A percentile compares a stretch with the other conserved stretches of the same genome.
phyloP scores from a whole-genome alignment of 2,329 filamentous ascomycete species.

The Stachybotrys elegans region DNA sequence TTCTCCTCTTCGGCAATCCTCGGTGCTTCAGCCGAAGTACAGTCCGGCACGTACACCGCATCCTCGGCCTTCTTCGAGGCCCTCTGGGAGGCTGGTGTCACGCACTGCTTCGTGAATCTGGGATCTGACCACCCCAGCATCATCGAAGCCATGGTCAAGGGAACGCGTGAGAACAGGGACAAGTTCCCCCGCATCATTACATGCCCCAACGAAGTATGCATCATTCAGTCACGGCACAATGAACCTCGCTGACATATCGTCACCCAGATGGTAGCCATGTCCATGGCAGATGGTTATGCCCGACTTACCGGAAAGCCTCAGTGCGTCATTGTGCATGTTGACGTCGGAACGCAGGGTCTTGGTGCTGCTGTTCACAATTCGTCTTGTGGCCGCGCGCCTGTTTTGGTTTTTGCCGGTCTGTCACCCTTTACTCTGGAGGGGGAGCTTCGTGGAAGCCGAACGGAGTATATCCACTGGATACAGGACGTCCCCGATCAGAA shows the following conservation, averaged over 20 bases:
- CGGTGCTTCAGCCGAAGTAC: too few relatives aligned
- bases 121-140: conserved; percentile 72
- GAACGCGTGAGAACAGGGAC: conserved; percentile 62
- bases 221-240: too few relatives aligned
- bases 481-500: conserved; percentile 81
- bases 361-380: conserved; percentile 77
- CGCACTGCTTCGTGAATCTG: conserved; percentile 59
- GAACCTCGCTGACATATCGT: too few relatives aligned
- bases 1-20: too few relatives aligned
- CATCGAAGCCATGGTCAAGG: conserved; percentile 75
- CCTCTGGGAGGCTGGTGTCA: conserved; percentile 61
- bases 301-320: conserved; percentile 67
- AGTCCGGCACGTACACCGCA: conserved; percentile 54
- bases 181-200: conserved; percentile 71
- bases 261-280: conserved; percentile 82
- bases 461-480: conserved; percentile 84
- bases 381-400: conserved; percentile 66
- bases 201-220: conserved; percentile 73
- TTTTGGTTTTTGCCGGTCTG: conserved; percentile 73
- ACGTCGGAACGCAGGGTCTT: conserved; percentile 76
- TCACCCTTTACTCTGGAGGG: conserved; percentile 74
- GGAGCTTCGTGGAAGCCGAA: conserved; percentile 70
- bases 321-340: conserved; percentile 74
- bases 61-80: conserved; percentile 78
- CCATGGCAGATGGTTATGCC: conserved; percentile 79